These are phyloP conservation scores for Scenedesmus sp. DNA, from an alignment of 163 green algal species.

Conservation along the genomic window DNA sequence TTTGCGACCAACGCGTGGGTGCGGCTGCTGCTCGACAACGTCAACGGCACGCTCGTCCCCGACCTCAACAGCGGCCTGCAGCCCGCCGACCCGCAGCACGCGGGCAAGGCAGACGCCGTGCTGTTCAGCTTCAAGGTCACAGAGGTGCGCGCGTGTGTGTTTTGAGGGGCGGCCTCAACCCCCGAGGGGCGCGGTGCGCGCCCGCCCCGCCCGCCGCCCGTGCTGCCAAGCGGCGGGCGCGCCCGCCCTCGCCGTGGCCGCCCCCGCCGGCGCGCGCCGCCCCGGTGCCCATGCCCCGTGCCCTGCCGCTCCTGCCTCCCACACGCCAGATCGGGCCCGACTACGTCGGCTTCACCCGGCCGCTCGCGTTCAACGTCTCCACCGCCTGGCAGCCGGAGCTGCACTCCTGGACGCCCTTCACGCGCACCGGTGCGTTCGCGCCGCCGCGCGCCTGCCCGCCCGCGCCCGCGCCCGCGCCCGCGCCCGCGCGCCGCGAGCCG, in stretches of 20 bases:
- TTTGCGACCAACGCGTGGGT: slow-evolving; percentile 24
- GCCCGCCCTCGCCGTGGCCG: background rate
- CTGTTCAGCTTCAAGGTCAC: slow-evolving; percentile 35
- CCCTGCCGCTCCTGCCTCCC: background rate
- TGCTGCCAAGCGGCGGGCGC: background rate
- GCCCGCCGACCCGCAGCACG: background rate
- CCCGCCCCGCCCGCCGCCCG: too few relatives aligned
- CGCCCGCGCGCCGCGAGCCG: too few relatives aligned
- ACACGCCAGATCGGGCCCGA: slow-evolving; percentile 24
- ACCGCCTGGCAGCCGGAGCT: slow-evolving; percentile 20
- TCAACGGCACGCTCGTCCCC: slow-evolving; percentile 22
- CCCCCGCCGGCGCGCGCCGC: background rate
- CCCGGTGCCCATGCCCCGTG: too few relatives aligned
- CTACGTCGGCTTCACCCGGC: slow-evolving; percentile 37
- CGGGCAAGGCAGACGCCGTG: slow-evolving; percentile 11
- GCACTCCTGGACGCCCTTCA: slow-evolving; percentile 13
- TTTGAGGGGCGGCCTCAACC: too few relatives aligned
- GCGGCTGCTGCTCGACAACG: slow-evolving; percentile 37
- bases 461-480: too few relatives aligned
- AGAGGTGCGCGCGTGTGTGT: slow-evolving; percentile 13
- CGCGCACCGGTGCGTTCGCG: too few relatives aligned
- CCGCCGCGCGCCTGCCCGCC: too few relatives aligned
- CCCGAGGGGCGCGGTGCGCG: too few relatives aligned
- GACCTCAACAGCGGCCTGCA: slow-evolving; percentile 31
- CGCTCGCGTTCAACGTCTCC: slow-evolving; percentile 38